Percentiles rank a stretch among this genome's conserved stretches.
These are phyloP conservation scores for Dictyostelium purpureum DNA, from an alignment of 78 protist genomes.

Conservation along the genomic window DNA sequence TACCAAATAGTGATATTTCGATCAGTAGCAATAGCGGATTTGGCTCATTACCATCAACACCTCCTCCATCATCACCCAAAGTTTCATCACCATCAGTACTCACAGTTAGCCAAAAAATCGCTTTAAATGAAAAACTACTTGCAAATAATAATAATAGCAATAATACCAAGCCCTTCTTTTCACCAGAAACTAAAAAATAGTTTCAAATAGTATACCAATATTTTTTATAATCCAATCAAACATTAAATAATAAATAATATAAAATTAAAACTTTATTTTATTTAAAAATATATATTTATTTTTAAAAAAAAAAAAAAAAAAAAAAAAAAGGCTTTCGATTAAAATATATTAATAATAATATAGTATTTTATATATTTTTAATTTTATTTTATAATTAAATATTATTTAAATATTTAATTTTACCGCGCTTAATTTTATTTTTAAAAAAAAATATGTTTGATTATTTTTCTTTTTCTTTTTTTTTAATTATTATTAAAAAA, in stretches of 20 bases:
- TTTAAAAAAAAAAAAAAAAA: not conserved
- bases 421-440: too few species aligned
- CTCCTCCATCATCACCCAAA: not conserved
- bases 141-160: not conserved
- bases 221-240: too few species aligned
- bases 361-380: not conserved
- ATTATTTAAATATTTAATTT: too few species aligned
- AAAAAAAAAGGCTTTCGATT: too few species aligned
- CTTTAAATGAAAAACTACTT: not conserved
- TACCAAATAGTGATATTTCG: constrained; percentile 10
- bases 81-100: constrained; percentile 1
- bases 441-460: too few species aligned
- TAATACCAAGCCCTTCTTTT: not conserved
- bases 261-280: not conserved
- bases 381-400: not conserved
- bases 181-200: not conserved
- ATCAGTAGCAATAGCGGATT: not conserved
- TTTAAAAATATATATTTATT: not conserved
- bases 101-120: constrained; percentile 15
- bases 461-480: not conserved
- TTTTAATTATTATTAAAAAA: not conserved
- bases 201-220: too few species aligned
- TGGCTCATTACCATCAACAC: not conserved
- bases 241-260: not conserved
- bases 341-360: too few species aligned